phyloP scores from a whole-genome alignment of 352 stramenopile genomes.

The Globisporangium heterothallicum region DNA sequence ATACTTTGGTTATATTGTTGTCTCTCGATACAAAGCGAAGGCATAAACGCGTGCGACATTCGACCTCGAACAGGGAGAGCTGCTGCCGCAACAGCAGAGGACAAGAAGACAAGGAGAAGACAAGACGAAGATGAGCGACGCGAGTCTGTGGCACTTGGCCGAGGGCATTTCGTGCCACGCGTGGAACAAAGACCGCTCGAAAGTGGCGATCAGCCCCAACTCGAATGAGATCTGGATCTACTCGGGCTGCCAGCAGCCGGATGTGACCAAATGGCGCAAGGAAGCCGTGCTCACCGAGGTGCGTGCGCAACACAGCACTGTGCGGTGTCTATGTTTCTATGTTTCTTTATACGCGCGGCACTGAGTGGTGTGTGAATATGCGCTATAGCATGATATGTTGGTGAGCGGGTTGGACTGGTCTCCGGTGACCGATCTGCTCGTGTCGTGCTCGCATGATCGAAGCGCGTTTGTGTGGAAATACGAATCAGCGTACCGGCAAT shows the following conservation, averaged over 20 bases:
- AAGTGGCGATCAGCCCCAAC: slow-evolving; percentile 89
- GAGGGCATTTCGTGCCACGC: slow-evolving; percentile 89
- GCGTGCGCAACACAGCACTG: slow-evolving; percentile 3
- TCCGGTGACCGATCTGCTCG: slow-evolving; percentile 89
- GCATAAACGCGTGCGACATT: slow-evolving; percentile 6
- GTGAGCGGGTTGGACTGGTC: slow-evolving; percentile 92
- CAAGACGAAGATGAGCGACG: slow-evolving; percentile 30
- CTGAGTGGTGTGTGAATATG: slow-evolving; percentile 2
- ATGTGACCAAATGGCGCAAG: slow-evolving; percentile 80
- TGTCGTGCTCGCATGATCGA: slow-evolving; percentile 93
- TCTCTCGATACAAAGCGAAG: not conserved
- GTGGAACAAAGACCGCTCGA: slow-evolving; percentile 89
- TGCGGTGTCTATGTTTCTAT: not conserved
- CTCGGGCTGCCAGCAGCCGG: slow-evolving; percentile 67
- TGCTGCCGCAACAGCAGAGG: not conserved
- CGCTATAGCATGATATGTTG: slow-evolving; percentile 88
- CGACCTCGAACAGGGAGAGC: not conserved
- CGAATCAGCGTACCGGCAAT: slow-evolving; percentile 76
- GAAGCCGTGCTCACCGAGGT: slow-evolving; percentile 79
- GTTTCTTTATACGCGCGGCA: not conserved
- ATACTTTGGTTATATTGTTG: not conserved
- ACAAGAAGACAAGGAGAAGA: slow-evolving; percentile 1
- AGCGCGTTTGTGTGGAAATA: slow-evolving; percentile 95
- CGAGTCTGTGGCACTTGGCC: slow-evolving; percentile 67
- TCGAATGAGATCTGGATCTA: slow-evolving; percentile 93